Evolutionary conservation across 2,329 filamentous ascomycete species (phyloP), one percentile per base, ranked within the genome.

Genomic region (Fusarium tuaranense): DNA sequence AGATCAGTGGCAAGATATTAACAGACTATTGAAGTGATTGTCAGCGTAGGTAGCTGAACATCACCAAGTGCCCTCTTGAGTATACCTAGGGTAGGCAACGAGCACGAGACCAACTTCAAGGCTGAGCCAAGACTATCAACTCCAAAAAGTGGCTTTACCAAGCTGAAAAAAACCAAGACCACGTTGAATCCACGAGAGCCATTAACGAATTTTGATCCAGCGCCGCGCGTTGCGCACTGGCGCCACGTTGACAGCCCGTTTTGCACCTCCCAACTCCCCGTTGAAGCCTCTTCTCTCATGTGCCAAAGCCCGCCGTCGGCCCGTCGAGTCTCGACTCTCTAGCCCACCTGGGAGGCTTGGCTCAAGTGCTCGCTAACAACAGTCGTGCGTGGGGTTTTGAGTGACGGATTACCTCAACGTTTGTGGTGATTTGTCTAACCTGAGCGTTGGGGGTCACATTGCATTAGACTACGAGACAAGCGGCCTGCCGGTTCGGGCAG

Each of bases 401-500:
- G 25, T 38, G 30, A 25, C n/a, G 32, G 16, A 60, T 60, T 44
- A 64, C 44, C 44, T 61, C 30, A 39, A 20, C 14, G 27, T 14
- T 25, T 44, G 46, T 27, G 30, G 39, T 60, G 30, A 57, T 61
- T 70, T 57, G 61, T 34, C 9, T 55, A 41, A 32, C 53, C 48
- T 32, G 2, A 18, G n/a, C 22, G 3, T 63, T 57, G 36, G 66
- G 68, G 68, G 68, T 25, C 44, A 57, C 46, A 10, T 7, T 38
- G 34, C 69, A 70, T 66, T 67, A 62, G 67, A 32, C 25, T 8
- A 12, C 20, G 20, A 55, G 27, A 13, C 18, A n/a, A 18, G 13
- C 14, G 34, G 4, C 25, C 55, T 25, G 27, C 44, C 22, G 46
- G 22, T 20, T 38, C 58, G 60, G 59, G 51, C 60, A 64, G 53